These are phyloP conservation scores for Xylaria arbuscula DNA, from an alignment of 2,329 filamentous ascomycete species.

Conservation along the genomic window DNA sequence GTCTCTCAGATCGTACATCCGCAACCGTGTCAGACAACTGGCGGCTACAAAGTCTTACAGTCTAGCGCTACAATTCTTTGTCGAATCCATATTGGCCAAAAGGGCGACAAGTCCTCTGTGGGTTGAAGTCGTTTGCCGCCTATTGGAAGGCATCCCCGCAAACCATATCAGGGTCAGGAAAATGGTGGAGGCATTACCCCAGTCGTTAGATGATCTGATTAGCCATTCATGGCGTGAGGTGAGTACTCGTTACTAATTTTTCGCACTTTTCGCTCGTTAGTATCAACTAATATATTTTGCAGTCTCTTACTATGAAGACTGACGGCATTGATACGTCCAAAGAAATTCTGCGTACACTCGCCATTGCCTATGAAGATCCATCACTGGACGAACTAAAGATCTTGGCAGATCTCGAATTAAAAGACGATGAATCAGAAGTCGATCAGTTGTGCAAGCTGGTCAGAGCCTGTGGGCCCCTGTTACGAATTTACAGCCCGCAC, in stretches of 20 bases:
- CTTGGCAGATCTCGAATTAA: constrained; percentile 8
- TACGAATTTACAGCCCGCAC: constrained; percentile 2
- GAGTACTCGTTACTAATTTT: too few species aligned
- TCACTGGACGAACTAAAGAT: constrained; percentile 2
- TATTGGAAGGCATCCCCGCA: constrained; percentile 4
- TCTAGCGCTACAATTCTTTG: constrained; percentile 7
- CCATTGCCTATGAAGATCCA: constrained; percentile 8
- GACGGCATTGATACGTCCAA: constrained; percentile 14
- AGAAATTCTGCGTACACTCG: constrained; percentile 13
- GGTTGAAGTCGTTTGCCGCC: constrained; percentile 13
- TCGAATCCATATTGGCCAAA: constrained; percentile 1
- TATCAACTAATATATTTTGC: too few species aligned
- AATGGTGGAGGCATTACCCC: background rate
- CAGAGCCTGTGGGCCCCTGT: constrained; percentile 5
- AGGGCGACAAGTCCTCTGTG: background rate
- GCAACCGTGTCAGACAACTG: constrained; percentile 9
- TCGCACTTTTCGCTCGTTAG: too few species aligned
- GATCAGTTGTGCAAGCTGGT: background rate
- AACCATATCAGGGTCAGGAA: constrained; percentile 5
- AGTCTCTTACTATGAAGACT: constrained; percentile 1
- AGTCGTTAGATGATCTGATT: constrained; percentile 7
- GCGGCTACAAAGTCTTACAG: background rate
- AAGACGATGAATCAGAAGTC: background rate
- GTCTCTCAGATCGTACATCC: constrained; percentile 1
- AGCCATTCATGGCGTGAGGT: constrained; percentile 1